Evolutionary conservation across 495 filamentous ascomycete genomes (phyloP), one percentile per base, ranked within the genome.

Genomic region (Neurospora sp.): DNA sequence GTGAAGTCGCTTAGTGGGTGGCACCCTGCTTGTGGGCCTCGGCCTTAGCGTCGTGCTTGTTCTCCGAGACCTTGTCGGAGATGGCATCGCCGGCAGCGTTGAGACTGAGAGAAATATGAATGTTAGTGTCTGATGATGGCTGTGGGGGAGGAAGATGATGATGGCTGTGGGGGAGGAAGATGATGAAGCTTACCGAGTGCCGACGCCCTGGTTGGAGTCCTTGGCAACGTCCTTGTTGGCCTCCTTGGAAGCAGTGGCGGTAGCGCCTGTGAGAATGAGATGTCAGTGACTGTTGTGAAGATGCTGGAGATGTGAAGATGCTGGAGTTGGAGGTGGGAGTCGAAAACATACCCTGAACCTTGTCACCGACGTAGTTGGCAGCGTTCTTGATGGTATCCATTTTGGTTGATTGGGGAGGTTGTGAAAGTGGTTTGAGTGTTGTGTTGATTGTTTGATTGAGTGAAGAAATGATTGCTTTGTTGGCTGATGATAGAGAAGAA

Each of bases 161-260:
- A 38, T 9, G 3, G 31, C 3, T 2, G 9, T 40, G 41, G 68
- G n/a, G 39, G 38, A 14, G 31, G 12, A 69, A 70, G 44, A 65
- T 38, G 40, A 18, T 65, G 7, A 38, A 69, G 69, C 83, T 81
- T 81, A 87, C 85, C 88, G 88, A 80, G 83, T 84, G 79, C 83
- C 76, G 39, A 86, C n/a, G 65, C 73, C 74, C 41, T 81, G 85
- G 78, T 87, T 79, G 81, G 61, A 77, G 83, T 90, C 88, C 86
- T 90, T 88, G 77, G 88, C 88, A 69, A 89, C 85, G 41, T 85
- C 77, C 86, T 90, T 90, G 86, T 90, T 90, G 82, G 86, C 83
- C 85, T 90, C 88, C 87, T 90, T 90, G 83, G 85, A 87, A 41
- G 87, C 84, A 69, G 78, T 80, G 76, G 59, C 73, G 72, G 81